phyloP scores from a whole-genome alignment of 2,329 filamentous ascomycete species.

The Keithomyces neogunnii region DNA sequence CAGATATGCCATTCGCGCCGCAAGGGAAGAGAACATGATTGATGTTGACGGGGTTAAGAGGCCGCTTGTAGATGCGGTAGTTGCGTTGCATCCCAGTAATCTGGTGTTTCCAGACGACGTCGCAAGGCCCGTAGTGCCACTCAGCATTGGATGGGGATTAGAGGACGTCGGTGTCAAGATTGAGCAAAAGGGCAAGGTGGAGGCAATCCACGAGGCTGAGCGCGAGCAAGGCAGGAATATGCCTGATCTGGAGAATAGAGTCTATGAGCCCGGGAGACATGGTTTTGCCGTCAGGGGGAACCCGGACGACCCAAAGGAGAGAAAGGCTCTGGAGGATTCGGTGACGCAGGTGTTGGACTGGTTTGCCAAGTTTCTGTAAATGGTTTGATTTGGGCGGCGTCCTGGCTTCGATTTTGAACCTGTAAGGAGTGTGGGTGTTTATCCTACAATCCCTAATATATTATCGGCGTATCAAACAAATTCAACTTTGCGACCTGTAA shows the following conservation, averaged over 20 bases:
- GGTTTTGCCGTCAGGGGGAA: constrained; percentile 28
- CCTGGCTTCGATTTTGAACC: no score
- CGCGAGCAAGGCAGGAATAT: not conserved
- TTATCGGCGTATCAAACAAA: no score
- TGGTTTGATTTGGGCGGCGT: no score
- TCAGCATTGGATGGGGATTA: constrained; percentile 22
- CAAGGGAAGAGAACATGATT: constrained; percentile 16
- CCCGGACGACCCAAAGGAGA: constrained; percentile 25
- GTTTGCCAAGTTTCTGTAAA: not conserved
- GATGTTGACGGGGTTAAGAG: constrained; percentile 22
- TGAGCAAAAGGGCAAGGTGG: not conserved
- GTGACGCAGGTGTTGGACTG: not conserved
- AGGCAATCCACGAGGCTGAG: not conserved
- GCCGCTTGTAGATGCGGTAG: constrained; percentile 26
- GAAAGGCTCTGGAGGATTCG: constrained; percentile 19
- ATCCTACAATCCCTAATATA: no score
- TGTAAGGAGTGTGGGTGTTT: no score
- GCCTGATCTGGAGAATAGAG: constrained; percentile 1
- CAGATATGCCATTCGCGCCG: constrained; percentile 22
- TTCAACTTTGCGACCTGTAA: no score
- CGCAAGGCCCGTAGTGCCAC: constrained; percentile 19
- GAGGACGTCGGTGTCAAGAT: constrained; percentile 18
- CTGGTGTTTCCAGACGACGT: constrained; percentile 25
- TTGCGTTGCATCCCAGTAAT: constrained; percentile 28
- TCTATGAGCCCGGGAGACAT: constrained; percentile 12